These are phyloP conservation scores for Sambucus nigra DNA, from an alignment of 129 eudicot genomes.

Conservation along the genomic window DNA sequence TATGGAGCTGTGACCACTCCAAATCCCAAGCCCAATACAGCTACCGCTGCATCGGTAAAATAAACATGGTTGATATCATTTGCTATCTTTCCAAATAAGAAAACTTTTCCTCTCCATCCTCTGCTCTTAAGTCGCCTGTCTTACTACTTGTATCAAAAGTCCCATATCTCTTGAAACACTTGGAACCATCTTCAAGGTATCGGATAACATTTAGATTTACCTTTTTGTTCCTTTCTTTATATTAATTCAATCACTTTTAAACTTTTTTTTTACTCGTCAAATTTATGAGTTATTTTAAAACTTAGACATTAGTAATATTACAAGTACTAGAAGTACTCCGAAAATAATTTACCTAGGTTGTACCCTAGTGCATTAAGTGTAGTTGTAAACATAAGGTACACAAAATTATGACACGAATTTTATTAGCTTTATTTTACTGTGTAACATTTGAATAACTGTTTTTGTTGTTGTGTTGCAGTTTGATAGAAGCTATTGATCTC, in stretches of 20 bases:
- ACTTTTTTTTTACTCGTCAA: neutral
- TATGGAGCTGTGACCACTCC: constrained; percentile 57
- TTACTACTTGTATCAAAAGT: constrained; percentile 33
- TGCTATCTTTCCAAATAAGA: constrained; percentile 52
- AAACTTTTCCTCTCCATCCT: constrained; percentile 39
- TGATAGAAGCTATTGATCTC: constrained; percentile 68
- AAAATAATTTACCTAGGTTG: too few species aligned
- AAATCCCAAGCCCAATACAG: neutral
- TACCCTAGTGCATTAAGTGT: neutral
- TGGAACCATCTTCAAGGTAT: constrained; percentile 68
- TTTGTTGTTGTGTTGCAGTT: constrained; percentile 29
- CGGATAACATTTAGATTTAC: neutral
- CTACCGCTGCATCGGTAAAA: constrained; percentile 63
- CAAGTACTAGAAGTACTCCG: too few species aligned
- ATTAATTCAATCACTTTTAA: neutral
- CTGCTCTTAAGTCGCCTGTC: constrained; percentile 58
- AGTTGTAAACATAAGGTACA: neutral
- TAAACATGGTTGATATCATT: constrained; percentile 72
- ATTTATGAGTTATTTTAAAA: neutral
- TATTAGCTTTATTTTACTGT: neutral
- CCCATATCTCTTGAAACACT: constrained; percentile 40
- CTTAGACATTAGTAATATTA: neutral
- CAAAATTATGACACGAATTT: neutral
- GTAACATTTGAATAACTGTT: neutral
- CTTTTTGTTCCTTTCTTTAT: neutral